Base-by-base conservation (phyloP, 495 filamentous ascomycete species). In the Lichenothelia convexa region DNA sequence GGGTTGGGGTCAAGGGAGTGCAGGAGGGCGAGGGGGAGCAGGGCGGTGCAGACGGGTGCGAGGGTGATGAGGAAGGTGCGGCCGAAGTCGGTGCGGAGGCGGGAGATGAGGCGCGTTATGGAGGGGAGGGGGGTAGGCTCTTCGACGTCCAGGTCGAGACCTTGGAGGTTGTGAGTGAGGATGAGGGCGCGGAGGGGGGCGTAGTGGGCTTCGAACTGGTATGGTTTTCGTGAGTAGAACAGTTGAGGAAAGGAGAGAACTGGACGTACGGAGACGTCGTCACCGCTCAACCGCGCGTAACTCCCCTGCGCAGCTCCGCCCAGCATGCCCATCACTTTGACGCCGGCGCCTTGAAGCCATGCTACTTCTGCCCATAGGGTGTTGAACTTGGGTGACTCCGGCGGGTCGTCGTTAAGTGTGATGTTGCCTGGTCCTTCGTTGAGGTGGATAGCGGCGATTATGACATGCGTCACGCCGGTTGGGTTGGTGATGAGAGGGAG, bases 91-190 rank as follows among this genome's bases (percentile, higher is more conserved):
- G 39, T 32, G 17, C 57, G 49, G 8, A 64, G 46, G 9, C 54
- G 49, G 32, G 45, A 41, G 32, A 64, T 47, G 19, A 64, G 51
- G 24, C 57, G 54, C 3, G 51, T 36, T 2, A 42, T 34, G 5
- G 47, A 45, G 17, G 34, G 26, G 30, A 63, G 40, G 1, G 51
- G 33, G 17, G 54, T 47, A n/a, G 36, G 17, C 43, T 62, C 61
- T 51, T 64, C 60, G 36, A 63, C 45, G 34, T 63, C 58, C 18
- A 63, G 53, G 39, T 62, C 60, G 9, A 64, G 34, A 11, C 61
- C 61, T 23, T 61, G 49, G 27, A 64, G 39, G 17, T 32, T 32
- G 45, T 58, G 41, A 9, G 32, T 45, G 1, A 43, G 29, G n/a
- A 64, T 33, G 13, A 61, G 32, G 27, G 40, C 45, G 12, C 41